Conservation (phyloP, 2,329 filamentous ascomycete genomes). For the Apiospora phragmitis region DNA sequence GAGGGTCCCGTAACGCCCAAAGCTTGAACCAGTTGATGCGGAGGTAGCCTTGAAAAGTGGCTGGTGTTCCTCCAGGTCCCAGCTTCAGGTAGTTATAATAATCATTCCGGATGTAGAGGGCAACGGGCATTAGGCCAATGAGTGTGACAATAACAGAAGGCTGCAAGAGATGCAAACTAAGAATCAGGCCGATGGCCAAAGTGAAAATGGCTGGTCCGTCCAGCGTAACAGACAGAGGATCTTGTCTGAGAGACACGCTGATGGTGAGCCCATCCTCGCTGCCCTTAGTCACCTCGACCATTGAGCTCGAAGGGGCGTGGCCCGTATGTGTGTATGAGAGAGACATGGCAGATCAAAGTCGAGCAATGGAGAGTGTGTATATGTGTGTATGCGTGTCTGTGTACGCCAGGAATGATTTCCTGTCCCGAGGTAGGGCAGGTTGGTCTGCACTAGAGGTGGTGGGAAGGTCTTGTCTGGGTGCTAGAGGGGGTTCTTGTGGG, state of each 20-base stretch:
- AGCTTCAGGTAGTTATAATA: constrained; percentile 75
- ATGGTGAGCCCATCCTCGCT: constrained; percentile 30
- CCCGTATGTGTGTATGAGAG: constrained; percentile 26
- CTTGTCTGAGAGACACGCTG: constrained; percentile 48
- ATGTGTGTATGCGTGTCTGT: background rate
- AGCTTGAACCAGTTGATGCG: constrained; percentile 72
- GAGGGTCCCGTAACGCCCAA: constrained; percentile 71
- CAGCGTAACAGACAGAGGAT: constrained; percentile 54
- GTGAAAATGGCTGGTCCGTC: constrained; percentile 49
- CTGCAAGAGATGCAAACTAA: constrained; percentile 53
- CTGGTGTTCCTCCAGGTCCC: constrained; percentile 78
- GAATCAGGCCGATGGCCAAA: constrained; percentile 45
- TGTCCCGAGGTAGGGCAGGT: background rate
- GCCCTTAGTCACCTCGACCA: constrained; percentile 19
- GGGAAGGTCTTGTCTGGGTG: background rate
- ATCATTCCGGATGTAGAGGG: constrained; percentile 64
- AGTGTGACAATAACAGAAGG: constrained; percentile 49
- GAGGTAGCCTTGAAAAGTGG: constrained; percentile 71
- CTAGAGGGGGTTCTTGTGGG: background rate
- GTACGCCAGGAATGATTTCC: background rate
- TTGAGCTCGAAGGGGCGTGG: constrained; percentile 22
- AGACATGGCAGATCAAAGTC: constrained; percentile 23
- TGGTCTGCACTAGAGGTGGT: background rate
- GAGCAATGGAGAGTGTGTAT: background rate
- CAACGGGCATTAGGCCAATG: constrained; percentile 48